A percentile compares a stretch with the other conserved stretches of the same genome.
Evolutionary conservation across 257 asterid species (phyloP).

Genomic region (Dorcoceras hygrometricum): DNA sequence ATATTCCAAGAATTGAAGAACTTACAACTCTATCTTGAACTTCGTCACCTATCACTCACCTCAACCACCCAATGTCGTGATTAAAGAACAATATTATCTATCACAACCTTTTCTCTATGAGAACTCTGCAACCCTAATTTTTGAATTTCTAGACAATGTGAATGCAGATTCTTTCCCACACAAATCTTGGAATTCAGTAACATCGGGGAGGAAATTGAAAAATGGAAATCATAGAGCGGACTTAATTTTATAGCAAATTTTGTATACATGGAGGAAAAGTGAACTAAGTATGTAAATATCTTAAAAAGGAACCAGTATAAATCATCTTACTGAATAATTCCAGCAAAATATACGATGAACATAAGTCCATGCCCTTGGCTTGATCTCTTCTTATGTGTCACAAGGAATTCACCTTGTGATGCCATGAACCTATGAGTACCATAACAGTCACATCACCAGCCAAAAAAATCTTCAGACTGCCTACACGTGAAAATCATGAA

Average conservation of each 20-base stretch:
- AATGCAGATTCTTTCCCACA: background rate
- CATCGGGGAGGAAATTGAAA: background rate
- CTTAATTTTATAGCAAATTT: background rate
- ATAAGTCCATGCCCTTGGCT: background rate
- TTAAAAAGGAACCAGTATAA: background rate
- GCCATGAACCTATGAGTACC: background rate
- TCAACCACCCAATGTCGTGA: too few species aligned
- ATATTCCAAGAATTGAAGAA: background rate
- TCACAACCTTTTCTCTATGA: background rate
- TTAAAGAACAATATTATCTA: background rate
- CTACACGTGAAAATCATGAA: background rate
- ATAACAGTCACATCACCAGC: background rate
- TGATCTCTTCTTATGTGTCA: background rate
- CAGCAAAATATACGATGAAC: background rate
- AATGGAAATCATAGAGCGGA: background rate
- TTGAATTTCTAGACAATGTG: background rate
- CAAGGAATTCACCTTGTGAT: background rate
- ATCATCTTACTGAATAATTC: background rate
- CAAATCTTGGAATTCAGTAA: background rate
- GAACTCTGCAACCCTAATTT: background rate
- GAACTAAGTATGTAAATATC: background rate
- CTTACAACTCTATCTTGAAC: background rate
- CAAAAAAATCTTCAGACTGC: background rate
- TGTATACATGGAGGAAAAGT: background rate
- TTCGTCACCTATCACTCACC: background rate